Percentiles rank a stretch among this genome's conserved stretches.
Evolutionary conservation across 2,329 filamentous ascomycete species (phyloP).

Genomic region (Cryphonectria naterciae): DNA sequence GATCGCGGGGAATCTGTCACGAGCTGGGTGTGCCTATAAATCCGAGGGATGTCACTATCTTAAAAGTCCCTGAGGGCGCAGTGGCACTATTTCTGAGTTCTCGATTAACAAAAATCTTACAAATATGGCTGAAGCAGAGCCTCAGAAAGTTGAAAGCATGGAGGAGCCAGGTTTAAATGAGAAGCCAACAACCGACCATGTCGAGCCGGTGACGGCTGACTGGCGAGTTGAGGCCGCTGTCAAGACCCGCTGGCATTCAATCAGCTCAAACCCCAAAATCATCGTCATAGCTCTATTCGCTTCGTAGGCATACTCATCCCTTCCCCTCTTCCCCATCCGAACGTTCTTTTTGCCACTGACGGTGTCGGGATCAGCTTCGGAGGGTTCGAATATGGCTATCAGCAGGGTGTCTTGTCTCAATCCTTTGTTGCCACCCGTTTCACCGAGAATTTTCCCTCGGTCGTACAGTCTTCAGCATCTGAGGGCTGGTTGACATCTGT

Average conservation of each 20-base stretch:
- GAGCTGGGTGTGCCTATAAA: neutral
- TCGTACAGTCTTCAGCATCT: conserved; percentile 49
- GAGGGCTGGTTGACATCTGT: conserved; percentile 57
- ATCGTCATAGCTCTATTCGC: conserved; percentile 27
- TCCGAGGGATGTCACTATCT: neutral
- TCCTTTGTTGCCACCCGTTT: conserved; percentile 58
- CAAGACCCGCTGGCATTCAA: conserved; percentile 25
- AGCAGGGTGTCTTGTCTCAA: conserved; percentile 59
- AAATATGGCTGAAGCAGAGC: neutral
- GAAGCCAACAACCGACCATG: neutral
- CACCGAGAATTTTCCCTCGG: conserved; percentile 51
- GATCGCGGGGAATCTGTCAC: neutral
- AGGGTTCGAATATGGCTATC: conserved; percentile 57
- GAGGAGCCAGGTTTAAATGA: neutral
- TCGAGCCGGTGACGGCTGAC: conserved; percentile 17
- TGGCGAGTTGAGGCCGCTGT: conserved; percentile 18
- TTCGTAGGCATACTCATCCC: conserved; percentile 12
- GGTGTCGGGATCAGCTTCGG: conserved; percentile 44
- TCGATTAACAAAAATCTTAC: neutral
- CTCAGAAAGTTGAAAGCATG: neutral
- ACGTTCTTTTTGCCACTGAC: neutral
- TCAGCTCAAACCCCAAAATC: conserved; percentile 25
- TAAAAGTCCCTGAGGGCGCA: neutral
- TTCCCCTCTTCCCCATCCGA: neutral
- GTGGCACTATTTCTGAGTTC: neutral